Conservation (phyloP, 352 stramenopile species). For the Elongisporangium anandrum region DNA sequence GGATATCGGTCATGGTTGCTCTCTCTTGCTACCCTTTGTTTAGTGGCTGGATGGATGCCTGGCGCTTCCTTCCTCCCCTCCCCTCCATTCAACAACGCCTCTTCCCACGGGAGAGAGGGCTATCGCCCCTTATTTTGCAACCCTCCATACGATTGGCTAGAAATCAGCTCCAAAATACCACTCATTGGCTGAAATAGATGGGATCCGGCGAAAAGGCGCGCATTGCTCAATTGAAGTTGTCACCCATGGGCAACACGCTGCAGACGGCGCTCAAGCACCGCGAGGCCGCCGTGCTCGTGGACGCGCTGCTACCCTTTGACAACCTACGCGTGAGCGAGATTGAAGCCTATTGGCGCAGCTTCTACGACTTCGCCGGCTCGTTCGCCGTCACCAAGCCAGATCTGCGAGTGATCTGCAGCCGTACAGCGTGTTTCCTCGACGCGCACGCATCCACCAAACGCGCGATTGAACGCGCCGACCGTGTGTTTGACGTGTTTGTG, state of each 20-base stretch:
- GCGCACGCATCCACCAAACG: conserved; percentile 35
- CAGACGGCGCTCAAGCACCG: conserved; percentile 45
- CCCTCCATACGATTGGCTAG: background rate
- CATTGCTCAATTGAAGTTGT: conserved; percentile 2
- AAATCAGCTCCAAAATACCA: background rate
- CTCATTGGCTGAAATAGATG: conserved; percentile 16
- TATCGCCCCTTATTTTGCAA: background rate
- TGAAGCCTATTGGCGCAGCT: conserved; percentile 80
- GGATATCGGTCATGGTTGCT: conserved; percentile 72
- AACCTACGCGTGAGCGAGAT: conserved; percentile 65
- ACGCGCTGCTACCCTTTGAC: conserved; percentile 69
- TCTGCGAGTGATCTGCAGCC: conserved; percentile 60
- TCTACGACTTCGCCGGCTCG: conserved; percentile 73
- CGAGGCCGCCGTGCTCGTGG: conserved; percentile 33
- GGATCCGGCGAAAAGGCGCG: conserved; percentile 27
- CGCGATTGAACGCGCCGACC: conserved; percentile 39
- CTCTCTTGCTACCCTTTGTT: conserved; percentile 4
- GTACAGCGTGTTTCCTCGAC: conserved; percentile 30
- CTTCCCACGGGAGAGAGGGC: background rate
- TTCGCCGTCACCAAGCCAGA: conserved; percentile 63
- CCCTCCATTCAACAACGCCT: background rate
- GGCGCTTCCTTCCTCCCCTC: background rate
- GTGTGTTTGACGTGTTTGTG: conserved; percentile 55
- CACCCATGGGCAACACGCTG: conserved; percentile 54
- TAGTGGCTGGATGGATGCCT: background rate